phyloP scores from a whole-genome alignment of 2,329 filamentous ascomycete genomes.

The Botrytis byssoidea region DNA sequence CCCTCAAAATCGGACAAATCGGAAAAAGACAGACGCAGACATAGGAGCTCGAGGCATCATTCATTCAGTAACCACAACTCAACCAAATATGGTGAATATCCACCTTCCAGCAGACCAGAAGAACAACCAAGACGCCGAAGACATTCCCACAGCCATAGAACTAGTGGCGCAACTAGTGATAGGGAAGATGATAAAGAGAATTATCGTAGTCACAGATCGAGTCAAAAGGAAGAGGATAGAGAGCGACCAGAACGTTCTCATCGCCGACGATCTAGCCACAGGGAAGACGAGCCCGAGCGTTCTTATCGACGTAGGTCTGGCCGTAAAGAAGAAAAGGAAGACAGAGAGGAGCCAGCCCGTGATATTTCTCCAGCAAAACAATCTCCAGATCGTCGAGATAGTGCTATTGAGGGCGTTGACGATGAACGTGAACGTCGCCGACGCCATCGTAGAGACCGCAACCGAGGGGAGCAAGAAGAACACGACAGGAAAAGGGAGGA shows the following conservation, averaged over 20 bases:
- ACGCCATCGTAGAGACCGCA: slow-evolving; percentile 31
- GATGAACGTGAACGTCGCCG: slow-evolving; percentile 23
- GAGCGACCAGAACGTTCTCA: slow-evolving; percentile 10
- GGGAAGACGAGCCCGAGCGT: background rate
- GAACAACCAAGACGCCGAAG: slow-evolving; percentile 16
- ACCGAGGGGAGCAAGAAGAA: slow-evolving; percentile 36
- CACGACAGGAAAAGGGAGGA: slow-evolving; percentile 37
- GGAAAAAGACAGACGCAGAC: slow-evolving; percentile 16
- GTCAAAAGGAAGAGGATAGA: background rate
- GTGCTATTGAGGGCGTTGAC: slow-evolving; percentile 34
- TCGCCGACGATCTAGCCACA: slow-evolving; percentile 10
- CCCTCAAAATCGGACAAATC: slow-evolving; percentile 8
- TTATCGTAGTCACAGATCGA: slow-evolving; percentile 10
- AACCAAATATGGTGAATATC: slow-evolving; percentile 11
- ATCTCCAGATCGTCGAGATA: slow-evolving; percentile 33
- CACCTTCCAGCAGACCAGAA: slow-evolving; percentile 16
- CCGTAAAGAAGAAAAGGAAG: slow-evolving; percentile 8
- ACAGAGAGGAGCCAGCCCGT: slow-evolving; percentile 2
- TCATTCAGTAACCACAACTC: slow-evolving; percentile 18
- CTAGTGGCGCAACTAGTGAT: background rate
- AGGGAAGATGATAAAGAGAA: slow-evolving; percentile 12
- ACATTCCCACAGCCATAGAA: slow-evolving; percentile 18
- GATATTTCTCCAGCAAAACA: slow-evolving; percentile 20
- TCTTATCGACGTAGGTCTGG: slow-evolving; percentile 5
- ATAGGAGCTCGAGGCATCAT: slow-evolving; percentile 17